Evolutionary conservation across 441 rosid genomes (phyloP), one percentile per base, ranked within the genome.

Genomic region (Populus trichocarpa): DNA sequence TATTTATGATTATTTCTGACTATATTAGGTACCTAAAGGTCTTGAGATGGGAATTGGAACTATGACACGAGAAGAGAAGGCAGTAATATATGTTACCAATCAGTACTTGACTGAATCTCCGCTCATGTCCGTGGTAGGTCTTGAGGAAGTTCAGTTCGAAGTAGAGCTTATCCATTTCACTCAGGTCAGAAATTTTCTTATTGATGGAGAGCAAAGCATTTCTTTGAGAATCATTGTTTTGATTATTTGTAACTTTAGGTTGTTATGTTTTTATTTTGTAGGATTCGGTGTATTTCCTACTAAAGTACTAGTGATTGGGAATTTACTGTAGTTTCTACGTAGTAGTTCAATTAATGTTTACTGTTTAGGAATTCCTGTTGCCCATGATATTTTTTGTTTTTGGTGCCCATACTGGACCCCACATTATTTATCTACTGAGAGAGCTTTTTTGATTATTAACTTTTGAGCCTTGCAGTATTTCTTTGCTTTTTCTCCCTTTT

Each of bases 31-130:
- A 74, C 99, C 99, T 28, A 89, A 88, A 81, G 98, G 99, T 81
- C 98, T 97, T 84, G 98, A 97, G 86, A 91, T 95, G 86, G 99
- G 98, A 82, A 89, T 97, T 67, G 99, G 99, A 84, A 86, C 97
- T 38, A 95, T 97, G 99, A 67, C 96, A 65, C 89, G 89, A 72
- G 87, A 92, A 84, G 99, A 97, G 85, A 95, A 93, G 87, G 98
- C 99, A 30, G 83, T 94, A 71, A 90, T 95, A 75, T 97, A 89
- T 85, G 97, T 95, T 67, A 88, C 90, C 66, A 84, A 81, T 79
- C 88, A 88, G 83, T 92, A 97, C 84, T 75, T 97, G 81, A 88
- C 93, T 22, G 86, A 83, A 46, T 97, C 99, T 80, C 87, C 91
- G 59, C 88, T 97, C 73, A 71, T 95, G 87, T 85, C 90, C 50